Conservation (phyloP, 441 rosid species). For the Theobroma grandiflorum region DNA sequence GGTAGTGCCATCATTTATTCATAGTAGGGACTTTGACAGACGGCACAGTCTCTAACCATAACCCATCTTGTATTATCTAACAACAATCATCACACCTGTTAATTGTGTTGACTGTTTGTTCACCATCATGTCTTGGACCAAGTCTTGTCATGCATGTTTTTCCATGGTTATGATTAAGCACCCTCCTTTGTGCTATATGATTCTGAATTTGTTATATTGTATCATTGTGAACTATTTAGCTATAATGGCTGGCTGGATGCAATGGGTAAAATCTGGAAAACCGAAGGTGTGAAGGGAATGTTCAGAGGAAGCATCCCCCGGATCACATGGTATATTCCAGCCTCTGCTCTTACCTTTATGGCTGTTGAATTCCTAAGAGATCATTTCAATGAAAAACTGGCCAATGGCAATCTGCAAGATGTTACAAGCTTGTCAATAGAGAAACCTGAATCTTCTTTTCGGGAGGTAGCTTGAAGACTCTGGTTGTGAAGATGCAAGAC, state of each 20-base stretch:
- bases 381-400: slow-evolving; percentile 58
- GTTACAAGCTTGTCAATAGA: slow-evolving; percentile 55
- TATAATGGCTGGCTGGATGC: slow-evolving; percentile 90
- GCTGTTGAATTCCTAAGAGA: slow-evolving; percentile 90
- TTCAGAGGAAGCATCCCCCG: slow-evolving; percentile 93
- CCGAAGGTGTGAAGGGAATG: slow-evolving; percentile 78
- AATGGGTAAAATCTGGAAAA: slow-evolving; percentile 62
- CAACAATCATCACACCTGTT: background rate
- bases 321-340: slow-evolving; percentile 93
- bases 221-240: slow-evolving; percentile 39
- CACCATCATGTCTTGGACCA: background rate
- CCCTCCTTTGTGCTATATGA: background rate
- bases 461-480: slow-evolving; percentile 39
- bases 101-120: background rate
- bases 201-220: background rate
- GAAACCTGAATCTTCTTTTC: slow-evolving; percentile 56
- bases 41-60: background rate
- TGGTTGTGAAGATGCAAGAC: background rate
- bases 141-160: background rate
- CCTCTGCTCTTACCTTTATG: slow-evolving; percentile 97
- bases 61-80: background rate
- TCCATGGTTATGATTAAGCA: background rate
- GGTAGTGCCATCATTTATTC: background rate
- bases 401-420: slow-evolving; percentile 33
- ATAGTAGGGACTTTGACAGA: background rate